These are phyloP conservation scores for Leccinum arenicola DNA, from an alignment of 768 basidiomycete species.

Conservation along the genomic window DNA sequence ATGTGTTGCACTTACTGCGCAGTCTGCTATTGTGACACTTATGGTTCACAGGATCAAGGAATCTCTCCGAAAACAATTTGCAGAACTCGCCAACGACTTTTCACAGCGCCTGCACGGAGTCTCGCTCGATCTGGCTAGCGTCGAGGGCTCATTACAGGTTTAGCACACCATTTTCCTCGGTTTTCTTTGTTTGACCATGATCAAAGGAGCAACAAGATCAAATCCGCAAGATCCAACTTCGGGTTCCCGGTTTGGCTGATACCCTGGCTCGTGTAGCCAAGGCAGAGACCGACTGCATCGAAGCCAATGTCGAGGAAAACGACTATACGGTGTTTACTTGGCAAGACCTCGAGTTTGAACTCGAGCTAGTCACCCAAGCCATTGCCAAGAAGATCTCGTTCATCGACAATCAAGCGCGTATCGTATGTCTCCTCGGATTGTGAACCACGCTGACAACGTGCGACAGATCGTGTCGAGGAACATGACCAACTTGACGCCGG, in stretches of 20 bases:
- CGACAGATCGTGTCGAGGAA: conserved; percentile 87
- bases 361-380: conserved; percentile 76
- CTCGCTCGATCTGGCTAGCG: conserved; percentile 67
- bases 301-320: conserved; percentile 95
- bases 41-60: conserved; percentile 69
- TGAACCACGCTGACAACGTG: conserved; percentile 11
- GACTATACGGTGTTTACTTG: conserved; percentile 90
- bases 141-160: conserved; percentile 78
- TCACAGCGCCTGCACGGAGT: conserved; percentile 63
- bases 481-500: conserved; percentile 92
- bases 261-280: conserved; percentile 51
- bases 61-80: conserved; percentile 70
- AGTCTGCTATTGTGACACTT: background rate
- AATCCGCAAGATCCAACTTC: conserved; percentile 60
- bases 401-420: conserved; percentile 86
- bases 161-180: conserved; percentile 7
- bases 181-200: conserved; percentile 9
- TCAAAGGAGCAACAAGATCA: conserved; percentile 73
- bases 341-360: conserved; percentile 88
- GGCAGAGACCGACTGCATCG: conserved; percentile 73
- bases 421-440: background rate
- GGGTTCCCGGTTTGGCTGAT: conserved; percentile 63
- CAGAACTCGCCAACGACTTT: conserved; percentile 73
- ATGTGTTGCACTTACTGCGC: conserved; percentile 31
- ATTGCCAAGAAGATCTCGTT: conserved; percentile 91